A percentile compares a stretch with the other conserved stretches of the same genome.
Evolutionary conservation across 768 basidiomycete genomes (phyloP).

Genomic region (Ramaria rubella): DNA sequence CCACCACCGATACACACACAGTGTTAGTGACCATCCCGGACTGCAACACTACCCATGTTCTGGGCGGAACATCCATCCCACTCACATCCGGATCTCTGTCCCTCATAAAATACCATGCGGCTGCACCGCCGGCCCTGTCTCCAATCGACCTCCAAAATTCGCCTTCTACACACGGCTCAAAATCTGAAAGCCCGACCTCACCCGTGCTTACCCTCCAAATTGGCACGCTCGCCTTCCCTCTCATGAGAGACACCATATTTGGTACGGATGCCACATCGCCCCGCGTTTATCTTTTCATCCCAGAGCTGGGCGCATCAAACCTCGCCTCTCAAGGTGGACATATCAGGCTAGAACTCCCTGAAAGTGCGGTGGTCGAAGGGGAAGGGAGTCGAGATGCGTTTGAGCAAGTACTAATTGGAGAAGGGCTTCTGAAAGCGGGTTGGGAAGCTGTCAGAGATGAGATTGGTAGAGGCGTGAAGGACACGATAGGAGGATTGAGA

Average conservation of each 20-base stretch:
- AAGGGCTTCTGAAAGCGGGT: conserved; percentile 2
- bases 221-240: conserved; percentile 2
- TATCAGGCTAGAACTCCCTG: conserved; percentile 1
- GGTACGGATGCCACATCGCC: not conserved
- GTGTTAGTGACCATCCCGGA: conserved; percentile 3
- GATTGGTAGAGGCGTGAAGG: not conserved
- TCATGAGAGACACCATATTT: not conserved
- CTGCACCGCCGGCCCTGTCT: not conserved
- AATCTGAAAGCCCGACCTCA: not conserved
- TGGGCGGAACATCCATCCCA: not conserved
- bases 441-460: conserved; percentile 8
- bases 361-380: not conserved
- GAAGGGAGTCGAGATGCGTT: not conserved
- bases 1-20: too few relatives aligned
- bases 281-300: conserved; percentile 3
- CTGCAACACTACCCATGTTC: not conserved
- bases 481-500: not conserved
- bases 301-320: not conserved
- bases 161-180: not conserved
- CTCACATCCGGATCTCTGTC: not conserved
- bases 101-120: not conserved
- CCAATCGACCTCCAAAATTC: not conserved
- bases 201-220: conserved; percentile 7
- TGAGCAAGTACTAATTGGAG: not conserved
- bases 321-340: not conserved